Percentiles rank a stretch among this genome's conserved stretches.
phyloP scores from a whole-genome alignment of 805 yeast genomes.

The Suhomyces vadensis region DNA sequence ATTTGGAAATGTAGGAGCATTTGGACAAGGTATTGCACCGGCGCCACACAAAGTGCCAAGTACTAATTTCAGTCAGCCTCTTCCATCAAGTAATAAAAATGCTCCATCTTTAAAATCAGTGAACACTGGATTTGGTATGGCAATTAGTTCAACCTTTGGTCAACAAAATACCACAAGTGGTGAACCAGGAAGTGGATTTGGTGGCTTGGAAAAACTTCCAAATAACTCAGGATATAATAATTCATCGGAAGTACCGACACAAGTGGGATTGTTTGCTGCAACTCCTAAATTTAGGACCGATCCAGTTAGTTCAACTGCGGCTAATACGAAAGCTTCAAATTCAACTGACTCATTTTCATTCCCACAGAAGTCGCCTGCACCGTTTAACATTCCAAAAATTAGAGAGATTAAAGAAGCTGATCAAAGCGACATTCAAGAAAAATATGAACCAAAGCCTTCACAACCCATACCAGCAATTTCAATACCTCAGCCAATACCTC shows the following conservation, averaged over 20 bases:
- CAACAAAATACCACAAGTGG: neutral
- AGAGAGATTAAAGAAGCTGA: neutral
- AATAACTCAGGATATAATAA: neutral
- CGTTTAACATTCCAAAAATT: constrained; percentile 1
- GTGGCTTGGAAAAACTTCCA: neutral
- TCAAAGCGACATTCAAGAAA: neutral
- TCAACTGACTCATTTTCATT: neutral
- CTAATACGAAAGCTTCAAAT: neutral
- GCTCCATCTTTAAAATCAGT: neutral
- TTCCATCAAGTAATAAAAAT: neutral
- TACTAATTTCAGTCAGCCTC: neutral
- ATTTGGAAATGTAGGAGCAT: neutral
- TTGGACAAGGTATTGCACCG: neutral
- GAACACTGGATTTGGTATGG: neutral
- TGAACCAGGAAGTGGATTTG: neutral
- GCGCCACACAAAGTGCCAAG: neutral
- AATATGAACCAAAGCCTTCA: neutral
- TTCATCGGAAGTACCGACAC: neutral
- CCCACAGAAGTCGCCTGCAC: neutral
- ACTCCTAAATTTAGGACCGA: neutral
- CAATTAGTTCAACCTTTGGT: neutral
- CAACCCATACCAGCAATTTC: neutral
- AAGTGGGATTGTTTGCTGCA: neutral
- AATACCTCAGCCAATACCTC: neutral
- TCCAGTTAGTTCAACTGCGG: neutral